Evolutionary conservation across 257 asterid genomes (phyloP).

Genomic region (Lithospermum erythrorhizon): DNA sequence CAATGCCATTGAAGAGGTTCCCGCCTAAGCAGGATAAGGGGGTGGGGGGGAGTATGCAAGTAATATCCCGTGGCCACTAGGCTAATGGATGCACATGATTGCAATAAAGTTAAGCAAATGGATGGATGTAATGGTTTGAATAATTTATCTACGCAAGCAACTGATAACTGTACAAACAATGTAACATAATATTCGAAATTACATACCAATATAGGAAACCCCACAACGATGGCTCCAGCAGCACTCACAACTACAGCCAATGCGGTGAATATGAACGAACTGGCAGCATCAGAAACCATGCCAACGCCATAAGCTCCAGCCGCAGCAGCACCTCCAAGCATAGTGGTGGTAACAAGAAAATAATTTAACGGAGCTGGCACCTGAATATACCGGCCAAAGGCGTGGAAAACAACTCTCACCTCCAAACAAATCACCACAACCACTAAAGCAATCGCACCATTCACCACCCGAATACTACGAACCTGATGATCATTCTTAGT

Average conservation of each 20-base stretch:
- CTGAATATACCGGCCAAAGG: conserved; percentile 93
- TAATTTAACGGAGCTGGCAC: conserved; percentile 90
- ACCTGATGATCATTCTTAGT: conserved; percentile 72
- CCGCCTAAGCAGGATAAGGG: no score
- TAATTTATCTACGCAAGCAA: no score
- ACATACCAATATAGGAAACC: conserved; percentile 81
- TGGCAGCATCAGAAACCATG: conserved; percentile 69
- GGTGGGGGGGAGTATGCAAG: no score
- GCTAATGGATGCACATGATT: no score
- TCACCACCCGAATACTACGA: conserved; percentile 69
- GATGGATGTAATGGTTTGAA: no score
- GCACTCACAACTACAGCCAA: conserved; percentile 74
- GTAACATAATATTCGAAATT: not conserved
- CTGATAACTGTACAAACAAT: not conserved
- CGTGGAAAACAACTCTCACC: conserved; percentile 89
- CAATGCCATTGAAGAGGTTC: no score
- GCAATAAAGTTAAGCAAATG: no score
- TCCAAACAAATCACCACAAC: conserved; percentile 75
- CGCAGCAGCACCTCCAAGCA: conserved; percentile 92
- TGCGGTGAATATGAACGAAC: conserved; percentile 59
- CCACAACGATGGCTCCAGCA: conserved; percentile 84
- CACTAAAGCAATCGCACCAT: conserved; percentile 77
- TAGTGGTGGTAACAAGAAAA: conserved; percentile 66
- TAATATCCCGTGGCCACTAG: no score
- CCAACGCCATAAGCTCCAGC: conserved; percentile 82